Evolutionary conservation across 2,329 filamentous ascomycete species (phyloP), one percentile per base, ranked within the genome.

Genomic region (Laburnicola sp.): DNA sequence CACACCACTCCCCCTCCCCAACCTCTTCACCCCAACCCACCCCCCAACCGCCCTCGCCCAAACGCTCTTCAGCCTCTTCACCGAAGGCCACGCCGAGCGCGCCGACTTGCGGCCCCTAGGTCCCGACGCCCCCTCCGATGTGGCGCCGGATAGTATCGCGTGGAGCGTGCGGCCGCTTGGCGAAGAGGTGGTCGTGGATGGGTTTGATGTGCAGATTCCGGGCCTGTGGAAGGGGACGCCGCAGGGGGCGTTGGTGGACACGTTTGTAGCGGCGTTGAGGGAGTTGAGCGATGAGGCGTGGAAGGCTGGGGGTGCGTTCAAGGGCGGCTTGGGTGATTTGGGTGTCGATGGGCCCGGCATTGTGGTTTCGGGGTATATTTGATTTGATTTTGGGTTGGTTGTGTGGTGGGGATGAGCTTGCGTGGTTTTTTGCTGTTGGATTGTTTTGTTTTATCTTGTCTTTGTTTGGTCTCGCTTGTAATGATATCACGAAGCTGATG

Each of bases 81-180:
- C 59, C 43, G 59, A 62, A 51, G 58, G 62, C 8, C 47, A 50
- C 28, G 64, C 58, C 1, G 64, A 68, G 53, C 60, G 63, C 35
- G 58, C 60, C 2, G 65, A 66, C 31, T 36, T 69, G 32, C 46
- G 64, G 4, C 65, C 64, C 1, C 41, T 66, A 3, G 64, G 63
- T 2, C 60, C 61, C 0, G 59, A 64, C n/a, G 59, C 71, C n/a
- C 71, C 68, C 1, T 72, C 73, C 51, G 64, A 69, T 5, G 46
- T 55, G 0, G 43, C 58, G 4, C 62, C 54, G 0, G 49, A 62
- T 35, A 53, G 54, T 2, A 53, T 58, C 11, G 21, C 41, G 1
- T 64, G 58, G 61, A 23, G 56, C 21, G 32, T 40, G 2, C 50
- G 53, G 22, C 66, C 65, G 7, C 50, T 68, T 0, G 66, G 64